Evolutionary conservation across 345 rosid species (phyloP), one percentile per base, ranked within the genome.

Genomic region (Cardamine occulta): DNA sequence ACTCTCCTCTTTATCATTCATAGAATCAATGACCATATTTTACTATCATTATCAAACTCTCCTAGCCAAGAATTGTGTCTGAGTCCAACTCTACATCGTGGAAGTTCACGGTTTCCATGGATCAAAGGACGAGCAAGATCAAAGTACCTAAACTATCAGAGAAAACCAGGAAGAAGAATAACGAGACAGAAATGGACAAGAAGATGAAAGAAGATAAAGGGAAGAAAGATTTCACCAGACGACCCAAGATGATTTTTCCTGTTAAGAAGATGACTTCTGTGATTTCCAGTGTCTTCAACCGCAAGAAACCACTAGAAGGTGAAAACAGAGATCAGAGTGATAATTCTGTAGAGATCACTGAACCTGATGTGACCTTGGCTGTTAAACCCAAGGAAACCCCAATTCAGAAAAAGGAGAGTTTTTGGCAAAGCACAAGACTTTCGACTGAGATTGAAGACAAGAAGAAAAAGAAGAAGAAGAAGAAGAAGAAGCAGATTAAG

Each of bases 241-340:
- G 55, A 45, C 28, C 66, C 0, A 55, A 5, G 6, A 45, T 52
- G 40, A 19, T 51, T 47, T 64, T 79, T 4, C 64, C 60, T 2
- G 72, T 70, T 7, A 75, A 58, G 57, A 85, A 51, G 76, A 48
- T 81, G 26, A 76, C 77, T 21, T 66, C 62, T 18, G 40, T 81
- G 15, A 64, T 86, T 32, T 66, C 77, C 19, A 53, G 72, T 32
- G 66, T 78, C 24, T 84, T 88, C 32, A 64, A 61, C 45, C 61
- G 44, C 58, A 74, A 66, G 68, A 78, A 68, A 39, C 4, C 59
- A 31, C 63, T 35, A 3, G 13, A 14, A 35, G 12, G 29, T 71
- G 42, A 68, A 56, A 60, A 62, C 59, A 74, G 60, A 45, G 24
- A 9, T 49, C 47, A 62, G 49, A 28, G 11, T 52, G 76, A 59